Conservation (phyloP, 768 basidiomycete genomes). For the Mycena galericulata region DNA sequence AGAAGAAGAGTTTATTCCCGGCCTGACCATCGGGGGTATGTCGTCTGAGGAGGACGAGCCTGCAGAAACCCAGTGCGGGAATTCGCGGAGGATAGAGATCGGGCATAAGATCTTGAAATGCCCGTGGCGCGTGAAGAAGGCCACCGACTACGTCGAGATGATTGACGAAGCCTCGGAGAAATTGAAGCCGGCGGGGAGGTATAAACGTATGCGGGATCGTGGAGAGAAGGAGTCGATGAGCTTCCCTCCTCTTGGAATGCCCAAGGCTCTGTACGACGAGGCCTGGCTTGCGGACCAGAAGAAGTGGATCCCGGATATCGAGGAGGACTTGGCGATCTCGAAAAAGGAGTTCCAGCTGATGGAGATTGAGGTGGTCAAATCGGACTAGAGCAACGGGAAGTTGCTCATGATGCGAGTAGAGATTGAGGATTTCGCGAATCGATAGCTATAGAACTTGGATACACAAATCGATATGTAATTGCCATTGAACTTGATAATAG, state of each 20-base stretch:
- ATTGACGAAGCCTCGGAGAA: not conserved
- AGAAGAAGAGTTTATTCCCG: not conserved
- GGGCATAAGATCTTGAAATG: not conserved
- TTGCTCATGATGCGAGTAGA: not conserved
- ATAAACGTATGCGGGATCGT: not conserved
- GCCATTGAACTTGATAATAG: not conserved
- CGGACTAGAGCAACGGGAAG: not conserved
- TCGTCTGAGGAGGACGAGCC: slow-evolving; percentile 2
- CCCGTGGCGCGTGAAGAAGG: not conserved
- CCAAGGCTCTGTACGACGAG: not conserved
- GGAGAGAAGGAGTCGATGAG: not conserved
- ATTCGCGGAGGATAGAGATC: not conserved
- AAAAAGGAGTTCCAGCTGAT: not conserved
- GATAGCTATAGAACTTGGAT: too few relatives aligned
- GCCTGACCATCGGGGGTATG: not conserved
- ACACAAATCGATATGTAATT: too few relatives aligned
- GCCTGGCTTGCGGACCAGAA: not conserved
- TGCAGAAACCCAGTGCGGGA: not conserved
- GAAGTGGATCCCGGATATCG: not conserved
- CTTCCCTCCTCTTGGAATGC: not conserved
- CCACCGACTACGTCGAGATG: not conserved
- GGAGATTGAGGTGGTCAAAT: not conserved
- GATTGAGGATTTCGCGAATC: not conserved
- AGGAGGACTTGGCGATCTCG: slow-evolving; percentile 1
- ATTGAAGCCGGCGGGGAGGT: not conserved